Evolutionary conservation across 2,329 filamentous ascomycete genomes (phyloP).

Genomic region (Ophiosphaerella herpotricha): DNA sequence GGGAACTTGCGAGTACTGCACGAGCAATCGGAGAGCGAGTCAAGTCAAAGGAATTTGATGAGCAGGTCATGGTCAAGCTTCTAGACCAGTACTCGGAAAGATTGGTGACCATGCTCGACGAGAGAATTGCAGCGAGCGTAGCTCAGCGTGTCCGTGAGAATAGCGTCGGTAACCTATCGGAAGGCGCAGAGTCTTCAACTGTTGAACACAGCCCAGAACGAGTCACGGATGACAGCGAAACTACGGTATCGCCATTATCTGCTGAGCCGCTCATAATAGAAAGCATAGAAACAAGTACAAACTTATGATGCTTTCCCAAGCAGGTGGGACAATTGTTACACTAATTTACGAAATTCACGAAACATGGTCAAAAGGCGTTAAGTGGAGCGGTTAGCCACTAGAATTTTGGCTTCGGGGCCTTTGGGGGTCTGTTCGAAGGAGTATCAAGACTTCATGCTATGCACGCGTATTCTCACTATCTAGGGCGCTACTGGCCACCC

Average conservation of each 20-base stretch:
- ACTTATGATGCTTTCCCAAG: too few relatives aligned
- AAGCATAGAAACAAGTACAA: conserved; percentile 10
- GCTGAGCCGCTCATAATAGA: conserved; percentile 12
- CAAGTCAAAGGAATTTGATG: conserved; percentile 48
- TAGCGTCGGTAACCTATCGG: conserved; percentile 34
- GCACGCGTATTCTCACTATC: background rate
- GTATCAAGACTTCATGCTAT: background rate
- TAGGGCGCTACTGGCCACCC: background rate
- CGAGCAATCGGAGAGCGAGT: conserved; percentile 50
- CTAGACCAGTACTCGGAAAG: conserved; percentile 77
- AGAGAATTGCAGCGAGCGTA: conserved; percentile 61
- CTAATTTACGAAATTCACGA: conserved; percentile 1
- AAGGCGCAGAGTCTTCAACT: conserved; percentile 19
- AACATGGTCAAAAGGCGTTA: conserved; percentile 1
- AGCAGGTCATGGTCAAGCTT: conserved; percentile 57
- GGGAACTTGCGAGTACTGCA: conserved; percentile 58
- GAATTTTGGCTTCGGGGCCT: background rate
- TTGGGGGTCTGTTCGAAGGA: background rate
- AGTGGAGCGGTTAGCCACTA: background rate
- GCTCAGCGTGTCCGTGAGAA: conserved; percentile 42
- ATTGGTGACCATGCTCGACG: conserved; percentile 71
- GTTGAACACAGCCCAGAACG: conserved; percentile 9
- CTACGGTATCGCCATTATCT: background rate
- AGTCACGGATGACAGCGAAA: conserved; percentile 10
- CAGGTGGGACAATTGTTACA: background rate